phyloP scores from a whole-genome alignment of 148 eudicot species.

The Polygonum maritimum region DNA sequence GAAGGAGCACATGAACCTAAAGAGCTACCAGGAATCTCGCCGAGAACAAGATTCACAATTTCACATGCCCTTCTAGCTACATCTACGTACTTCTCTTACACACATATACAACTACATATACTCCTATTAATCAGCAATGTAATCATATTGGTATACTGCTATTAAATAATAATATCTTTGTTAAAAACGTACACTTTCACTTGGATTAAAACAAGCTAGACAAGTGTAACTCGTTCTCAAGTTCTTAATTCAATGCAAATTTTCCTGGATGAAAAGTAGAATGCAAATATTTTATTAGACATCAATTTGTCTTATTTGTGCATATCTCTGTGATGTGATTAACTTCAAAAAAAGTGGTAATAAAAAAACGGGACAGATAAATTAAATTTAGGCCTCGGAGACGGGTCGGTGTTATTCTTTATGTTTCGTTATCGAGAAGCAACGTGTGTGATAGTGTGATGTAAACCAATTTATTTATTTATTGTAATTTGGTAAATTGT shows the following conservation, averaged over 20 bases:
- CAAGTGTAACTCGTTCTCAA: background rate
- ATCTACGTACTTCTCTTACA: background rate
- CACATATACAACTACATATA: background rate
- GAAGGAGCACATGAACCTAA: background rate
- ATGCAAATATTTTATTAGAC: background rate
- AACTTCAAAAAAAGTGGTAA: background rate
- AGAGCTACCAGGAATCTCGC: slow-evolving; percentile 2
- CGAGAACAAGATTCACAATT: background rate
- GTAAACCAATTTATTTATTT: background rate
- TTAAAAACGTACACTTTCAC: background rate
- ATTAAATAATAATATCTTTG: background rate
- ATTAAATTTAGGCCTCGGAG: background rate
- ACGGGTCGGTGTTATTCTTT: slow-evolving; percentile 8
- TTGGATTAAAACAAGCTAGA: background rate
- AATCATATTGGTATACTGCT: no score
- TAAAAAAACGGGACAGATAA: background rate
- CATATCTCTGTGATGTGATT: background rate
- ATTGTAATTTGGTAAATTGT: background rate
- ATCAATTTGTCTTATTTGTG: background rate
- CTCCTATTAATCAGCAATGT: no score
- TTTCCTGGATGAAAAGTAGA: background rate
- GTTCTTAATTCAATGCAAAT: no score
- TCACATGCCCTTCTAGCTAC: background rate
- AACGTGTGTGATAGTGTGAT: background rate
- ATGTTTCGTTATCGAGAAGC: background rate